phyloP scores from a whole-genome alignment of 1,284 basidiomycete genomes.

The Puccinia polysora region DNA sequence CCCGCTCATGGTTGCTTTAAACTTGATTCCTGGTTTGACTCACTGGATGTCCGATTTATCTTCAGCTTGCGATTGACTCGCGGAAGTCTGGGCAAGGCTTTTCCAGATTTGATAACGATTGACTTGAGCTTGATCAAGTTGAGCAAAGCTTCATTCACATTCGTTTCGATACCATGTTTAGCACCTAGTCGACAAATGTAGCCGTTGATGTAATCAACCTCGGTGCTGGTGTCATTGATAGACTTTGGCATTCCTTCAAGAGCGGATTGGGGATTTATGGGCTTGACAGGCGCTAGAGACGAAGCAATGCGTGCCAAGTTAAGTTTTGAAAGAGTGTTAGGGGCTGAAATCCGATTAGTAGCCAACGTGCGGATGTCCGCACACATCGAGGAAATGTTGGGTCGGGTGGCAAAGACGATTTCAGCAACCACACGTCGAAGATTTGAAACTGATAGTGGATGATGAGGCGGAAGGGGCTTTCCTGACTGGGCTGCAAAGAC shows the following conservation, averaged over 20 bases:
- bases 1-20: no score
- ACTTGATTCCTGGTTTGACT: no score
- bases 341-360: not conserved
- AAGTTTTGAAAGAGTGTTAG: conserved; percentile 12
- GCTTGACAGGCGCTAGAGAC: conserved; percentile 53
- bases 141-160: conserved; percentile 62
- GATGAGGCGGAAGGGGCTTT: conserved; percentile 35
- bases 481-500: conserved; percentile 49
- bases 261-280: conserved; percentile 63
- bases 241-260: conserved; percentile 14
- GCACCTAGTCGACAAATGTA: conserved; percentile 68
- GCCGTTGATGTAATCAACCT: conserved; percentile 72
- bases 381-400: conserved; percentile 74
- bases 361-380: conserved; percentile 55
- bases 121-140: conserved; percentile 62
- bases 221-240: conserved; percentile 42
- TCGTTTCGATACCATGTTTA: conserved; percentile 62
- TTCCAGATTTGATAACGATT: not conserved
- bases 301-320: not conserved
- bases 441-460: conserved; percentile 48
- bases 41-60: not conserved
- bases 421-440: conserved; percentile 58
- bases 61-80: conserved; percentile 10
- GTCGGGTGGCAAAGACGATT: conserved; percentile 60
- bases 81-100: conserved; percentile 6